Evolutionary conservation across 176 grass and related monocot species (phyloP), one percentile per base, ranked within the genome.

Genomic region (Avena insularis): DNA sequence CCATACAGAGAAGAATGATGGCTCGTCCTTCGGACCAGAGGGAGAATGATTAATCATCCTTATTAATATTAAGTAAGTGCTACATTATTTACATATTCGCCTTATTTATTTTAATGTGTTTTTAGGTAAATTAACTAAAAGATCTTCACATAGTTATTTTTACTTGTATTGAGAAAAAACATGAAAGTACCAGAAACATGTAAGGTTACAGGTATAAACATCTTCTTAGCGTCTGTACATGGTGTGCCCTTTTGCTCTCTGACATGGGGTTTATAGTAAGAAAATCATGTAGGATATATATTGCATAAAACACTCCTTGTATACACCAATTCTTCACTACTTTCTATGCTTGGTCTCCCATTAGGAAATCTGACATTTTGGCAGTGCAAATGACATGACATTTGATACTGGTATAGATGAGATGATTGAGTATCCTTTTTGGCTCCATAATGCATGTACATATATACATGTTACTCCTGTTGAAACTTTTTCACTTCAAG

Each of bases 1-100:
- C 14, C 79, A 54, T 53, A 62, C 46, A 54, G 3, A 38, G 6
- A 82, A 82, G 38, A 83, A 78, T 61, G 53, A 55, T 78, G 15
- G 43, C 9, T 76, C 58, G 75, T 67, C 66, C 36, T 21, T 87
- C 21, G 17, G 31, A 71, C 11, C 62, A 46, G 58, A 45, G 15
- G 57, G 46, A 67, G 64, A 82, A 76, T 76, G 70, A 87, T 82
- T 64, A 76, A 10, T 76, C 79, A 47, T 82, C 40, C 61, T 82
- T 83, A 19, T 49, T 76, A 73, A 53, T 20, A 71, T 53, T 79
- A 38, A 79, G 31, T 71, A 65, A 78, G 50, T 83, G n/a, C 25
- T 80, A 75, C 16, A 13, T 36, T 55, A 46, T n/a, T 27, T 63
- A n/a, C 45, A 72, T 25, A 14, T 40, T 19, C 0, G 2, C 16